These are phyloP conservation scores for Talaromyces amestolkiae DNA, from an alignment of 2,329 filamentous ascomycete genomes.

Conservation along the genomic window DNA sequence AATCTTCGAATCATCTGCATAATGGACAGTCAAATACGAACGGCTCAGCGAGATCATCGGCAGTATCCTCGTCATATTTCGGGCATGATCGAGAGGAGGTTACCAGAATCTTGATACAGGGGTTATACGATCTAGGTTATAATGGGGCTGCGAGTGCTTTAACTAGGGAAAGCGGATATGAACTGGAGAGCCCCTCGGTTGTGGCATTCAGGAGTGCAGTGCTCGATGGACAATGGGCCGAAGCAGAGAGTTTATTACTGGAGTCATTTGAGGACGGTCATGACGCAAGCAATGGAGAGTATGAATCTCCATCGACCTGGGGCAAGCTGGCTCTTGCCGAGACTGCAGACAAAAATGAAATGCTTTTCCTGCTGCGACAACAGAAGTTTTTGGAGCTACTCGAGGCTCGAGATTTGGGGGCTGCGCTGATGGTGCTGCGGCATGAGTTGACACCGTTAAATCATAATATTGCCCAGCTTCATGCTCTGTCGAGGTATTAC, in stretches of 20 bases:
- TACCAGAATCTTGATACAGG: constrained; percentile 87
- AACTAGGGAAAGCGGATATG: constrained; percentile 77
- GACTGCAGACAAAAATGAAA: constrained; percentile 70
- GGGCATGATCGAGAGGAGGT: constrained; percentile 92
- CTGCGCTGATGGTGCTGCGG: constrained; percentile 78
- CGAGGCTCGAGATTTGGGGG: constrained; percentile 69
- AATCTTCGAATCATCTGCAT: constrained; percentile 32
- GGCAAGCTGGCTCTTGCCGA: constrained; percentile 71
- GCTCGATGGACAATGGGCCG: constrained; percentile 73
- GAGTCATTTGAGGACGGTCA: constrained; percentile 43
- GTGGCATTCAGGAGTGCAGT: constrained; percentile 82
- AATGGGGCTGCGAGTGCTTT: constrained; percentile 70
- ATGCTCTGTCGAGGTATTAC: constrained; percentile 70
- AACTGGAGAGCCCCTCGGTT: constrained; percentile 81
- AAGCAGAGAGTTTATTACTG: constrained; percentile 79
- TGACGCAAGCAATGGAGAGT: constrained; percentile 43
- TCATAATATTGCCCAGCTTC: constrained; percentile 72
- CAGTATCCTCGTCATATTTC: constrained; percentile 58
- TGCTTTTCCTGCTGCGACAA: constrained; percentile 85
- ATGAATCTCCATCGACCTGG: constrained; percentile 27
- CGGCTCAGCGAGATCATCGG: constrained; percentile 35
- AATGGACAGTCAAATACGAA: constrained; percentile 42
- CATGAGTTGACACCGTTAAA: constrained; percentile 83
- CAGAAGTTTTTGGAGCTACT: constrained; percentile 94
- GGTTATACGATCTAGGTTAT: constrained; percentile 85